Evolutionary conservation across 2,329 filamentous ascomycete genomes (phyloP).

Genomic region (Fusarium sp.): DNA sequence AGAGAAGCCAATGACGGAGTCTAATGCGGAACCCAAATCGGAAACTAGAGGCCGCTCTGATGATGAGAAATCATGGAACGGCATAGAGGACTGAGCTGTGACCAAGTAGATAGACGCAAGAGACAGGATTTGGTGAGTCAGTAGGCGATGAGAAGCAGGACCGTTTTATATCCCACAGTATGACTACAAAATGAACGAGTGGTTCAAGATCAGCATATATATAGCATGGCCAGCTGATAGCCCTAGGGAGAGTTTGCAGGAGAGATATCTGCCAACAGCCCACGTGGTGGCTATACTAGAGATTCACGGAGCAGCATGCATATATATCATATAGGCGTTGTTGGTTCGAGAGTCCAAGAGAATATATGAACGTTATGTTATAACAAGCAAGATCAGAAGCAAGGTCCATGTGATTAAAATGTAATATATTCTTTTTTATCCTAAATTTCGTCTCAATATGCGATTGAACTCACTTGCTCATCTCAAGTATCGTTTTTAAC

Average conservation of each 20-base stretch:
- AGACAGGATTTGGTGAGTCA: conserved; percentile 3
- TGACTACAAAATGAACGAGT: not conserved
- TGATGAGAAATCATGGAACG: conserved; percentile 60
- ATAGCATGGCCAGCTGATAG: conserved; percentile 2
- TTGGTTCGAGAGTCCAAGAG: conserved; percentile 15
- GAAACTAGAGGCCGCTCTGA: conserved; percentile 48
- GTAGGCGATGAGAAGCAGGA: conserved; percentile 1
- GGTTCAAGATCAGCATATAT: not conserved
- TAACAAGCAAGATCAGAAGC: not conserved
- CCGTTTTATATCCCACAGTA: conserved; percentile 6
- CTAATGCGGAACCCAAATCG: conserved; percentile 17
- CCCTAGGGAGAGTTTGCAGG: not conserved
- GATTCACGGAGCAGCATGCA: conserved; percentile 26
- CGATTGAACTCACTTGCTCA: conserved; percentile 7
- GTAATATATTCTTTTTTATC: not conserved
- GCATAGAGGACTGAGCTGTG: conserved; percentile 55
- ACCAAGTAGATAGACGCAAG: not conserved
- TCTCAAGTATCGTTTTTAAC: conserved; percentile 1
- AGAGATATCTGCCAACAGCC: conserved; percentile 3
- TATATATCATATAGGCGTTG: conserved; percentile 37
- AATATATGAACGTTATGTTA: conserved; percentile 15
- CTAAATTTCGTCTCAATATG: conserved; percentile 1
- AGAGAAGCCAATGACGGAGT: not conserved
- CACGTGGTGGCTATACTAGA: conserved; percentile 33
- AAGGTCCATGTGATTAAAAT: not conserved